phyloP scores from a whole-genome alignment of 2,329 filamentous ascomycete species.

The Arachnomyces sp. region DNA sequence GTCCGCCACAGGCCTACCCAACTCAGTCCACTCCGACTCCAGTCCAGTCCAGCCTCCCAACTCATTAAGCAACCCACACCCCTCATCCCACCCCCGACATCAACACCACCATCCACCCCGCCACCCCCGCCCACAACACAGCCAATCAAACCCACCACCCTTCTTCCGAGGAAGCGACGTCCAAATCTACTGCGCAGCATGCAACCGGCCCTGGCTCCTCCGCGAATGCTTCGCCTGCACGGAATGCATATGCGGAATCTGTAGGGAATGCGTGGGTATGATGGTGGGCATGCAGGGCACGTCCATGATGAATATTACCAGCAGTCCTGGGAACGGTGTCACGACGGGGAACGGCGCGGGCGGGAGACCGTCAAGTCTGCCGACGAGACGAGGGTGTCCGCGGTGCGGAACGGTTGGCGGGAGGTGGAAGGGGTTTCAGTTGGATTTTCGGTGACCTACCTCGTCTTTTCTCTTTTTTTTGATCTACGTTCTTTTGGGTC shows the following conservation, averaged over 20 bases:
- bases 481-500: background rate
- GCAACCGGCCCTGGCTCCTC: constrained; percentile 65
- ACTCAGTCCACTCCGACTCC: constrained; percentile 61
- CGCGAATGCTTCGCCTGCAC: constrained; percentile 88
- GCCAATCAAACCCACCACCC: constrained; percentile 16
- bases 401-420: constrained; percentile 38
- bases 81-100: constrained; percentile 20
- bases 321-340: constrained; percentile 23
- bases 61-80: constrained; percentile 31
- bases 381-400: constrained; percentile 35
- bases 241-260: constrained; percentile 91
- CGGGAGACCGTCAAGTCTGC: constrained; percentile 29
- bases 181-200: constrained; percentile 88
- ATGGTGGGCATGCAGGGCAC: constrained; percentile 35
- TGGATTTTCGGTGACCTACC: constrained; percentile 35
- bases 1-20: constrained; percentile 52
- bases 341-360: constrained; percentile 19
- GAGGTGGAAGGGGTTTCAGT: constrained; percentile 42
- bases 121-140: constrained; percentile 44
- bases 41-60: constrained; percentile 39
- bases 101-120: constrained; percentile 25
- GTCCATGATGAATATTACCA: constrained; percentile 29
- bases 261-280: constrained; percentile 65
- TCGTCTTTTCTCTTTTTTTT: background rate
- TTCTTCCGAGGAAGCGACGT: constrained; percentile 39